Percentiles rank a stretch among this genome's conserved stretches.
These are phyloP conservation scores for Claviceps paspali DNA, from an alignment of 2,329 filamentous ascomycete genomes.

Conservation along the genomic window DNA sequence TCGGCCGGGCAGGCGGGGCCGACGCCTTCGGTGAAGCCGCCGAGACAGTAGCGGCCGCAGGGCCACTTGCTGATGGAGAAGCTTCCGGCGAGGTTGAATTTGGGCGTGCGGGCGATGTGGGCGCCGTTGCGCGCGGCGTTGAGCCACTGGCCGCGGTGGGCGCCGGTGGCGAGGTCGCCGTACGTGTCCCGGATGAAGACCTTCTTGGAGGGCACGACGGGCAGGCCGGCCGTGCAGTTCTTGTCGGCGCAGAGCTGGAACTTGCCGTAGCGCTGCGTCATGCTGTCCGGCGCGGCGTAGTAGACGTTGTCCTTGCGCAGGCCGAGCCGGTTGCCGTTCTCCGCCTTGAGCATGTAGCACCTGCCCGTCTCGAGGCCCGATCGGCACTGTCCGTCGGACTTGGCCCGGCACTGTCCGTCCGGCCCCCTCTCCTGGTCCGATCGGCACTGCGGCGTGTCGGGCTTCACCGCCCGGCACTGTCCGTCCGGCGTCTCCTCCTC, in stretches of 20 bases:
- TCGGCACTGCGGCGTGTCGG: too few relatives aligned
- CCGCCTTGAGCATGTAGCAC: slow-evolving; percentile 8
- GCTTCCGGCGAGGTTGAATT: slow-evolving; percentile 6
- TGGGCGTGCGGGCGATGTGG: slow-evolving; percentile 6
- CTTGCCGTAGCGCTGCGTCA: slow-evolving; percentile 8
- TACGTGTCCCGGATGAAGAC: slow-evolving; percentile 8
- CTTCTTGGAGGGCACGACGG: slow-evolving; percentile 5
- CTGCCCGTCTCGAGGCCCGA: too few relatives aligned
- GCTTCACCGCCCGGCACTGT: too few relatives aligned
- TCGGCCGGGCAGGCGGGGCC: slow-evolving; percentile 8
- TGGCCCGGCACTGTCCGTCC: too few relatives aligned
- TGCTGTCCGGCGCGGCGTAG: slow-evolving; percentile 7
- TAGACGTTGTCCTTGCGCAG: slow-evolving; percentile 6
- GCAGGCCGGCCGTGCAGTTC: slow-evolving; percentile 5
- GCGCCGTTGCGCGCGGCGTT: slow-evolving; percentile 7
- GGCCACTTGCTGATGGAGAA: slow-evolving; percentile 11
- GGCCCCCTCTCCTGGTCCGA: too few relatives aligned
- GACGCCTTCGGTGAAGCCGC: slow-evolving; percentile 6
- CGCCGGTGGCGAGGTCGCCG: slow-evolving; percentile 6
- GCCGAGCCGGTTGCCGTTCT: slow-evolving; percentile 7
- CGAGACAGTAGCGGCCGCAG: slow-evolving; percentile 9
- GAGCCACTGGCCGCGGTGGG: slow-evolving; percentile 8
- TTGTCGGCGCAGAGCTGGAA: slow-evolving; percentile 9
- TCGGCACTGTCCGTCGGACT: too few relatives aligned
- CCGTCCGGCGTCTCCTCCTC: too few relatives aligned